Base-by-base conservation (phyloP, 441 rosid species). In the Adansonia gregorii region DNA sequence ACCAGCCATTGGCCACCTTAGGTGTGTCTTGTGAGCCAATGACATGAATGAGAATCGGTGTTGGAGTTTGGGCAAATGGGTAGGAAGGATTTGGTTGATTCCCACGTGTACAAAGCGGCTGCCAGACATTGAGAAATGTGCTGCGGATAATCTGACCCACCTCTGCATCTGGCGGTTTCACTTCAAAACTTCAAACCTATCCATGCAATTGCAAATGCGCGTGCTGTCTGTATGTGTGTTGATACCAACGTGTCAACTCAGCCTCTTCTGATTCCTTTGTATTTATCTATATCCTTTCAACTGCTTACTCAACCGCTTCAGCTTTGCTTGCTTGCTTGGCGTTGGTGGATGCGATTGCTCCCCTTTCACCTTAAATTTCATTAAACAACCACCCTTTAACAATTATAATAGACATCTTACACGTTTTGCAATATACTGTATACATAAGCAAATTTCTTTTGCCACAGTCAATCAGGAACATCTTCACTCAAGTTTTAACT, bases 271-370 rank as follows among this genome's bases (percentile, higher is more conserved):
- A 20, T 74, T 55, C 55, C 61, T 54, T 69, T 46, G 81, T 81
- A 54, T 80, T 55, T 73, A 52, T 73, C 71, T 9, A 8, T 15
- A 12, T 0, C 56, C 14, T 39, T 20, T 15, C 77, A 61, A 60
- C 69, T 15, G 24, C 60, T 22, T 15, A 61, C 43, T 61, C 52
- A 74, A 74, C 66, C 22, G 55, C 35, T 8, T 14, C 19, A 54
- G 9, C 72, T 81, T 82, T 84, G 39, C 39, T 35, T 35, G 39
- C 39, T 35, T 35, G 39, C 86, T 86, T 83, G 89, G 79, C 81
- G 71, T 46, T 59, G 72, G 74, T 82, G 45, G 39, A 35, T 35
- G 39, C 39, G 39, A 35, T 76, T 14, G 43, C 71, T 80, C 60
- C 20, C 27, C 20, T 82, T 27, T 22, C 19, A 51, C 65, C 17